Base-by-base conservation (phyloP, 1,284 basidiomycete genomes). In the Pascua guehoae region DNA sequence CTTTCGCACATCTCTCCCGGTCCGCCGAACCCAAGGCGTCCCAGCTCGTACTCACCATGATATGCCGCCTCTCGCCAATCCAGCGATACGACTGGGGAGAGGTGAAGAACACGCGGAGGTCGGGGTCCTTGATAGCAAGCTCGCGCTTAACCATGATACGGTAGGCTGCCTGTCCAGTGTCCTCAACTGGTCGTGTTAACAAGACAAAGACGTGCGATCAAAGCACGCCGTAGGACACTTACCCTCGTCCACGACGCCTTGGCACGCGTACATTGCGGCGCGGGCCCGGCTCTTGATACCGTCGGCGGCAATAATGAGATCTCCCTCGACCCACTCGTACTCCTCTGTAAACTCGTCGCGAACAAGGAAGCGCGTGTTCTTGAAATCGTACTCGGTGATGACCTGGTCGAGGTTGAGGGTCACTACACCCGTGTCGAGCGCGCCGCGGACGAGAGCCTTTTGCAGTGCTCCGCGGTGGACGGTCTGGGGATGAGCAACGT, bases 161-260 rank as follows among this genome's bases (percentile, higher is more conserved):
- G 61, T 78, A 78, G 1, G 75, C 74, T 0, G 76, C 76, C 60
- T 76, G 72, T 5, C 76, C 76, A 0, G 74, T 76, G 57, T 72
- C 73, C 52, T 67, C 69, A 16, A 72, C 71, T 68, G 51, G 14
- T 9, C 12, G 24, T n/a, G n/a, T n/a, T n/a, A n/a, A n/a, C n/a
- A n/a, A n/a, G n/a, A n/a, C n/a, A n/a, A n/a, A n/a, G n/a, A n/a
- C n/a, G n/a, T n/a, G n/a, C n/a, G n/a, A n/a, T n/a, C n/a, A n/a
- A n/a, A n/a, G n/a, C n/a, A n/a, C n/a, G n/a, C n/a, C n/a, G n/a
- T 15, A 16, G 38, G 8, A 2, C 38, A 43, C 55, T 41, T 15
- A 57, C 56, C 56, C 11, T 67, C 55, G 51, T 77, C 76, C 10
- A 62, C 64, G 57, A 70, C 63, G 4, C 70, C 72, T 1, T 62